Base-by-base conservation (phyloP, 2,329 filamentous ascomycete species). In the Monosporascus sp. region DNA sequence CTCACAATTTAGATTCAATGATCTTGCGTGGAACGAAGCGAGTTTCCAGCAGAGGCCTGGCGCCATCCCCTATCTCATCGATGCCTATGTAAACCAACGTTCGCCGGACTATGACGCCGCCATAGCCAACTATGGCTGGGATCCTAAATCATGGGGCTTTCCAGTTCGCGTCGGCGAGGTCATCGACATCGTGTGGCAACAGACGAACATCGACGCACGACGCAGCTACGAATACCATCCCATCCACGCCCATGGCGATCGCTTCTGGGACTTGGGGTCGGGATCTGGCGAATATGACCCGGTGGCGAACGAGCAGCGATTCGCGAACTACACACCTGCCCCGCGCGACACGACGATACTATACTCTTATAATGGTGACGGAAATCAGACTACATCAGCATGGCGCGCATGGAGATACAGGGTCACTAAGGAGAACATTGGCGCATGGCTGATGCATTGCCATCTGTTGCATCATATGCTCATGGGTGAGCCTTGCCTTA, bases 381-480 rank as follows among this genome's bases (percentile, higher is more conserved):
- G 73, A 0, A 58, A 57, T 2, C 64, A 74, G 0, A 68, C 74
- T 4, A 63, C 70, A 6, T 73, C 72, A 2, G 70, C 74, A 0
- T 87, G 84, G 84, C 70, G 83, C 20, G 82, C 75, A 0, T 86
- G 82, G 84, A 71, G 84, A 9, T 66, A 85, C 1, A 62, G 71
- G 5, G 64, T 78, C 1, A 68, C 64, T 1, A 60, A 70, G 37
- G 64, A 71, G 1, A 70, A 79, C 3, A 76, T 84, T 0, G 82
- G 82, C 0, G 79, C 80, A 3, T 85, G 80, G 80, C 79, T 85
- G 79, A 70, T 85, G 57, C 82, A 85, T 63, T 85, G 82, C 57
- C 82, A 85, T 63, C 75, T 79, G 17, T 57, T 80, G 49, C 75
- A 78, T 51, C 82, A 85, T 62, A 80, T 82, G 74, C 68, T 80